Evolutionary conservation across 768 basidiomycete species (phyloP).

Genomic region (Cystofilobasidium ferigula): DNA sequence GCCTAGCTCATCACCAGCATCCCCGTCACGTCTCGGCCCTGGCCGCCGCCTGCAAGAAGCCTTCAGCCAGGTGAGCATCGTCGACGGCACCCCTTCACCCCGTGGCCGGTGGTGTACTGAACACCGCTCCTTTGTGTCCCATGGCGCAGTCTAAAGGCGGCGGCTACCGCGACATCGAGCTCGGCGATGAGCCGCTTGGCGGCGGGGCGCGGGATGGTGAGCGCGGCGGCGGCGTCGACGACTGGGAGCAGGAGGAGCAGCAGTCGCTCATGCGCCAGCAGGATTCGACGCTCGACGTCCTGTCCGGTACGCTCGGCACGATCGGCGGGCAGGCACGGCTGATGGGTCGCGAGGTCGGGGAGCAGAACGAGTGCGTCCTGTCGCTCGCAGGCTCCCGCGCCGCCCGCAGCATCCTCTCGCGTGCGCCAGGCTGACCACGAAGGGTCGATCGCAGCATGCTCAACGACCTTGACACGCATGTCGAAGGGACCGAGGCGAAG

Average conservation of each 20-base stretch:
- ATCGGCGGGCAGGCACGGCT: constrained; percentile 82
- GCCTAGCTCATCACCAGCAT: no score
- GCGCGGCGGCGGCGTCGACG: constrained; percentile 50
- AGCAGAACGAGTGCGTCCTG: constrained; percentile 70
- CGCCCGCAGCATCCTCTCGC: not conserved
- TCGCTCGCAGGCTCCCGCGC: not conserved
- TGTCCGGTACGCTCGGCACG: constrained; percentile 72
- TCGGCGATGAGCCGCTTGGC: no score
- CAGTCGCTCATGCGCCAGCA: constrained; percentile 80
- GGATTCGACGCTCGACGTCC: constrained; percentile 76
- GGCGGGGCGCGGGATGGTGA: no score
- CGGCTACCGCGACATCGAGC: no score
- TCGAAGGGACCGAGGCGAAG: constrained; percentile 58
- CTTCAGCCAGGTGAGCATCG: no score
- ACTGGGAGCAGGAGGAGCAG: constrained; percentile 76
- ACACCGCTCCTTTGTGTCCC: no score
- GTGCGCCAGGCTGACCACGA: not conserved
- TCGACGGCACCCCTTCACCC: no score
- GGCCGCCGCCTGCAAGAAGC: no score
- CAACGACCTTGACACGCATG: constrained; percentile 61
- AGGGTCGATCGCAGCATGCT: constrained; percentile 58
- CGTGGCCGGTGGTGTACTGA: no score
- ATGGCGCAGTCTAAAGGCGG: no score
- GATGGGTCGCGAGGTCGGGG: constrained; percentile 83
- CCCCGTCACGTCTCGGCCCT: no score